Evolutionary conservation across 2,329 filamentous ascomycete genomes (phyloP), one percentile per base, ranked within the genome.

Genomic region (Venturia oleaginea): DNA sequence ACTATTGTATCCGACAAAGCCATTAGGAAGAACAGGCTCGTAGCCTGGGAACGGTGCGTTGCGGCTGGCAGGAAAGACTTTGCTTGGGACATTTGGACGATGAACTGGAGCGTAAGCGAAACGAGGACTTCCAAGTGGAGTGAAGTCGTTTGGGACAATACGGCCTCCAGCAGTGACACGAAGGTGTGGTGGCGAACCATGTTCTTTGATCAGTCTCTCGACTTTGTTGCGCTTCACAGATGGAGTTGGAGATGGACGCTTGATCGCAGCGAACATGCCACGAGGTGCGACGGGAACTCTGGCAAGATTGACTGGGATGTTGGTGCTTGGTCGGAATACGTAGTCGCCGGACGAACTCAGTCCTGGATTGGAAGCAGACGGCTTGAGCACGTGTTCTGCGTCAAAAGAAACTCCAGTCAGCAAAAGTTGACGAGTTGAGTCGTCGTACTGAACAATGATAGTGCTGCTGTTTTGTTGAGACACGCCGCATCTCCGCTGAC

Each of bases 81-180:
- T 61, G 59, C 34, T 63, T 43, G 60, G 24, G 22, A 46, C 32
- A 40, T 48, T 37, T 34, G 43, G 59, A 38, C 61, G 61, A 51
- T 38, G 22, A 42, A 55, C 19, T 30, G 59, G 46, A 40, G 59
- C 42, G 43, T 38, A 46, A 13, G 63, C 51, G 37, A 61, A 37
- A n/a, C 64, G 59, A 24, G 64, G 59, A 15, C 59, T 65, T 8
- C 57, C 59, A 57, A 55, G 59, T 32, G 57, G 59, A 59, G 38
- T 32, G 75, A 76, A 65, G 62, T 76, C 79, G 62, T 75, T 79
- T 17, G 79, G 79, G n/a, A 82, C 79, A 66, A 82, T 77, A 22
- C 79, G 76, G n/a, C 80, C 80, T 46, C 80, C 80, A 66, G 80
- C 80, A 60, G 80, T 82, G 54, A 82, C 80, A 65, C 80, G 77